Evolutionary conservation across 345 rosid genomes (phyloP).

Genomic region (Brassica juncea): DNA sequence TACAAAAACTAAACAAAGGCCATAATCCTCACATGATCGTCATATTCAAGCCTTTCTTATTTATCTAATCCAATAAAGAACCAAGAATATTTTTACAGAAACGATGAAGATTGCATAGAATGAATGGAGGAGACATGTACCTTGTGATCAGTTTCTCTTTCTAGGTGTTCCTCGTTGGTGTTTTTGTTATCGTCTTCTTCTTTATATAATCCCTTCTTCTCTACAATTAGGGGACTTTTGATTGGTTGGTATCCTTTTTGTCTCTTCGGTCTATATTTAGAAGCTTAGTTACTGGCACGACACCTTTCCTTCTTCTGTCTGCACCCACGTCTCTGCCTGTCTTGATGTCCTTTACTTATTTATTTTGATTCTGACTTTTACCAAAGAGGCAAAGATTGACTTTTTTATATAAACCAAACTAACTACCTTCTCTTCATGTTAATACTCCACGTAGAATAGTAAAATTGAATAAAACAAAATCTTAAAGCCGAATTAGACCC

Average conservation of each 20-base stretch:
- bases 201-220: conserved; percentile 25
- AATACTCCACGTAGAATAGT: background rate
- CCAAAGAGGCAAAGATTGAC: background rate
- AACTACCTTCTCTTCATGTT: background rate
- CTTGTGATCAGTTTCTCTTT: conserved; percentile 20
- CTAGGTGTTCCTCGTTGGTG: conserved; percentile 12
- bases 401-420: background rate
- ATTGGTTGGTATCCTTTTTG: conserved; percentile 31
- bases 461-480: background rate
- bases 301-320: conserved; percentile 33
- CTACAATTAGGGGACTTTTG: conserved; percentile 31
- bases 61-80: background rate
- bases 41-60: background rate
- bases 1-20: background rate
- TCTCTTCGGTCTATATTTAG: conserved; percentile 38
- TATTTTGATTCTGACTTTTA: conserved; percentile 16
- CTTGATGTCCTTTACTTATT: background rate
- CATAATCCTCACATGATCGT: background rate
- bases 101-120: background rate
- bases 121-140: conserved; percentile 16
- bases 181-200: conserved; percentile 15
- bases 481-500: too few species aligned
- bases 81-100: background rate
- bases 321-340: conserved; percentile 42
- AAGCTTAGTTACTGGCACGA: conserved; percentile 42